Conservation (phyloP, 1,284 basidiomycete genomes). For the Trichosporon sp. region DNA sequence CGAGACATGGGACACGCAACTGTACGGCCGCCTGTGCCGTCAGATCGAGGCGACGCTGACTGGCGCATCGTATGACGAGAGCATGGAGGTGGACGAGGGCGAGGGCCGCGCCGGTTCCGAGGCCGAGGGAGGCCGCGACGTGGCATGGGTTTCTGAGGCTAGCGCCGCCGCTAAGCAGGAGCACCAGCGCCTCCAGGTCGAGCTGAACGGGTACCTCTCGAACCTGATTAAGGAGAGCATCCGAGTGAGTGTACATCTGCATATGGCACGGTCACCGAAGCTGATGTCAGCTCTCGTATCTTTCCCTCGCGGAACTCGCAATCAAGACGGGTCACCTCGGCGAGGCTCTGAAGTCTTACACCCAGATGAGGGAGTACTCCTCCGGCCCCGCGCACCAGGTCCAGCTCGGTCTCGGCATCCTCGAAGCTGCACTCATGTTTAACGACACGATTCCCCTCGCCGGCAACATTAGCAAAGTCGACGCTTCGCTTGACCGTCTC, state of each 20-base stretch:
- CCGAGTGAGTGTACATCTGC: constrained; percentile 37
- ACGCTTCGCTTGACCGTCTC: constrained; percentile 45
- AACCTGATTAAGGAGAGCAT: constrained; percentile 56
- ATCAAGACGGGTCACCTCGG: constrained; percentile 40
- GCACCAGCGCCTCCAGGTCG: constrained; percentile 41
- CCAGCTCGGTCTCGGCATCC: constrained; percentile 45
- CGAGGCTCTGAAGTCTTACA: constrained; percentile 41
- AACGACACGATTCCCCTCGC: constrained; percentile 40
- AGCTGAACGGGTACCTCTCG: constrained; percentile 51
- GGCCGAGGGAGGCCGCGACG: constrained; percentile 38
- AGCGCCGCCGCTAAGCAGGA: constrained; percentile 40
- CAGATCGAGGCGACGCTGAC: constrained; percentile 26
- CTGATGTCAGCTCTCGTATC: constrained; percentile 47
- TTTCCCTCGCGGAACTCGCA: constrained; percentile 47
- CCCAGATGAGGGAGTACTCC: constrained; percentile 44
- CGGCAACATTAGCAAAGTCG: constrained; percentile 48
- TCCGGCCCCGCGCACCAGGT: constrained; percentile 46
- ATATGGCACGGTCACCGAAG: background rate
- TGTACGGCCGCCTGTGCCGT: constrained; percentile 30
- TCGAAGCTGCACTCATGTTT: constrained; percentile 48
- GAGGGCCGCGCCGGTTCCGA: constrained; percentile 23
- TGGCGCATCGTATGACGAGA: constrained; percentile 23
- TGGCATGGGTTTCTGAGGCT: constrained; percentile 42
- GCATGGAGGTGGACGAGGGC: constrained; percentile 32
- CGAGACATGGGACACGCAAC: constrained; percentile 37